Evolutionary conservation across 2,329 filamentous ascomycete species (phyloP).

Genomic region (Periconia digitata): DNA sequence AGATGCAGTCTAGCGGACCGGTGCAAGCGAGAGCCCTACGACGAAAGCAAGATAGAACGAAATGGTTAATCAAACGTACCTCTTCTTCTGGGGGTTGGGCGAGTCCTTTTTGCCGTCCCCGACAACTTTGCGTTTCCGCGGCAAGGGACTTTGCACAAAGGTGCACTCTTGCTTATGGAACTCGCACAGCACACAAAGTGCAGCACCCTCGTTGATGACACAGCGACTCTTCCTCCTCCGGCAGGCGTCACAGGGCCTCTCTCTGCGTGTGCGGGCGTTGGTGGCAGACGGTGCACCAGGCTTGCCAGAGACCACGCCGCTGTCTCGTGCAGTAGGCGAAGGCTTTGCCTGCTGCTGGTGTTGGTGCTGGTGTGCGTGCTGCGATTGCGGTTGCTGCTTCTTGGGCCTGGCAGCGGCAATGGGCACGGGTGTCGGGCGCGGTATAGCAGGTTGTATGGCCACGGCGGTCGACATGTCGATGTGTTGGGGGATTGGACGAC

Average conservation of each 20-base stretch:
- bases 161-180: constrained; percentile 79
- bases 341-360: constrained; percentile 30
- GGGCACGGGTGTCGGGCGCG: constrained; percentile 48
- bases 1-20: not conserved
- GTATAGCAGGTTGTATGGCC: constrained; percentile 49
- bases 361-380: not conserved
- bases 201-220: constrained; percentile 74
- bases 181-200: constrained; percentile 74
- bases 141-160: constrained; percentile 72
- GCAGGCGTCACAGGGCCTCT: constrained; percentile 65
- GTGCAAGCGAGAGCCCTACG: constrained; percentile 6
- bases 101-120: constrained; percentile 63
- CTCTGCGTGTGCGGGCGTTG: constrained; percentile 44
- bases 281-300: constrained; percentile 37
- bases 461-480: constrained; percentile 52
- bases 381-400: constrained; percentile 14
- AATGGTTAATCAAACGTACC: constrained; percentile 54
- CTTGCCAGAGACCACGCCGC: constrained; percentile 45
- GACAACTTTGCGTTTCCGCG: constrained; percentile 77
- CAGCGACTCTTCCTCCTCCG: constrained; percentile 73
- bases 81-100: constrained; percentile 62
- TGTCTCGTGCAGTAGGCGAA: constrained; percentile 41
- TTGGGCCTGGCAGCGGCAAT: constrained; percentile 50
- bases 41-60: constrained; percentile 1
- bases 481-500: constrained; percentile 21